Percentiles rank a stretch among this genome's conserved stretches.
phyloP scores from a whole-genome alignment of 1,284 basidiomycete species.

The Prillingera fragicola region DNA sequence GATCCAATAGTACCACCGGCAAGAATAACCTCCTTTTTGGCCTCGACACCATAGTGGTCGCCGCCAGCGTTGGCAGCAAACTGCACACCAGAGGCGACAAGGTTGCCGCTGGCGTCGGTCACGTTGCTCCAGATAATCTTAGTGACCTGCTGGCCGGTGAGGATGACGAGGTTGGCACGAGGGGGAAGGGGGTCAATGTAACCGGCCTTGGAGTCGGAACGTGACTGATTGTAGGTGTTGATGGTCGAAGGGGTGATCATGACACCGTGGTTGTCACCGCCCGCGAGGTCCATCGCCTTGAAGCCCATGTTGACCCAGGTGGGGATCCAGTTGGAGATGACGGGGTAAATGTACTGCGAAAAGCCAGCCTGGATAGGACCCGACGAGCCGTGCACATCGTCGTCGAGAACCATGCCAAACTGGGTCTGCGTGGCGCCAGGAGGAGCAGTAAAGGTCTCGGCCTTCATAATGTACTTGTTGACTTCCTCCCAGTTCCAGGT shows the following conservation, averaged over 20 bases:
- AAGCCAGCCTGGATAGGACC: constrained; percentile 52
- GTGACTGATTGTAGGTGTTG: constrained; percentile 60
- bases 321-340: constrained; percentile 55
- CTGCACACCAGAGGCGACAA: constrained; percentile 57
- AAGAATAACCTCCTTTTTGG: constrained; percentile 53
- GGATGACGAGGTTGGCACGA: constrained; percentile 60
- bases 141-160: constrained; percentile 58
- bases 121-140: constrained; percentile 58
- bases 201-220: constrained; percentile 62
- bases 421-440: constrained; percentile 35
- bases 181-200: constrained; percentile 63
- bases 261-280: constrained; percentile 36
- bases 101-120: constrained; percentile 45
- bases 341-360: constrained; percentile 50
- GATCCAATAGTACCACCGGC: constrained; percentile 60
- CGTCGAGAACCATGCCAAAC: constrained; percentile 47
- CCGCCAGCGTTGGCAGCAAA: constrained; percentile 51
- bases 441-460: constrained; percentile 49
- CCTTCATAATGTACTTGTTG: constrained; percentile 46
- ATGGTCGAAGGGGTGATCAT: constrained; percentile 59
- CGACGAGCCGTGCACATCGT: constrained; percentile 48
- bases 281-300: constrained; percentile 48
- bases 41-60: constrained; percentile 50
- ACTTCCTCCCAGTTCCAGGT: constrained; percentile 46
- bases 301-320: constrained; percentile 51